Conservation (phyloP, 2,329 filamentous ascomycete species). For the Corynespora cassiicola region DNA sequence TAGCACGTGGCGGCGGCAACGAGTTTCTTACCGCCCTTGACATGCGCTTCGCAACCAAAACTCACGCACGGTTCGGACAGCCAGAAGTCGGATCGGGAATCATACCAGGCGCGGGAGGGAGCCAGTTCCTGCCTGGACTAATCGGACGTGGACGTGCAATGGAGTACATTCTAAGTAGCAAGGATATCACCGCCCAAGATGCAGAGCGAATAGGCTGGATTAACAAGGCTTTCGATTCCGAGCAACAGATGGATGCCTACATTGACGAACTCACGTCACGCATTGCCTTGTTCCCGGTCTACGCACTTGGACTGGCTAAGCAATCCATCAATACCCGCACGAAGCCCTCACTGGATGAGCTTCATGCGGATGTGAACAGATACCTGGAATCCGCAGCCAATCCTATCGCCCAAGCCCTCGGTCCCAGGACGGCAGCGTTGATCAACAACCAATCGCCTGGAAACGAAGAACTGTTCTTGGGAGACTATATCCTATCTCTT, state of each 20-base stretch:
- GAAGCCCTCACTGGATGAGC: conserved; percentile 3
- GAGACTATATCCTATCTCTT: conserved; percentile 2
- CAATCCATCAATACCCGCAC: conserved; percentile 7
- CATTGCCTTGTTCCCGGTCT: conserved; percentile 4
- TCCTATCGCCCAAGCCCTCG: conserved; percentile 1
- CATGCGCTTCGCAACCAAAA: conserved; percentile 10
- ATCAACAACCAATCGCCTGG: conserved; percentile 3
- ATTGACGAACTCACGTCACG: conserved; percentile 4
- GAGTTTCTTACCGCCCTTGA: conserved; percentile 8
- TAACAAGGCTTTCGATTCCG: conserved; percentile 11
- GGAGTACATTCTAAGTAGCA: conserved; percentile 8
- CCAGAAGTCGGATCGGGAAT: conserved; percentile 8
- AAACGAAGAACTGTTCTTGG: conserved; percentile 3
- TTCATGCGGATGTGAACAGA: conserved; percentile 2
- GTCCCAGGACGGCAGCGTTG: conserved; percentile 1
- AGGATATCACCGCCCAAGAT: conserved; percentile 6
- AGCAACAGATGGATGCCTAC: conserved; percentile 6
- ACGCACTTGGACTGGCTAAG: conserved; percentile 4
- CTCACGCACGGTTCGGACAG: conserved; percentile 7
- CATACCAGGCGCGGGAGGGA: conserved; percentile 8
- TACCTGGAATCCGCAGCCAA: conserved; percentile 2
- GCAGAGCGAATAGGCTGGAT: conserved; percentile 11
- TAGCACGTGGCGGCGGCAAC: conserved; percentile 9
- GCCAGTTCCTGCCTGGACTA: conserved; percentile 5
- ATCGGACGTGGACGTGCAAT: conserved; percentile 8